Conservation (phyloP, 2,329 filamentous ascomycete genomes). For the Aureobasidium sp. region DNA sequence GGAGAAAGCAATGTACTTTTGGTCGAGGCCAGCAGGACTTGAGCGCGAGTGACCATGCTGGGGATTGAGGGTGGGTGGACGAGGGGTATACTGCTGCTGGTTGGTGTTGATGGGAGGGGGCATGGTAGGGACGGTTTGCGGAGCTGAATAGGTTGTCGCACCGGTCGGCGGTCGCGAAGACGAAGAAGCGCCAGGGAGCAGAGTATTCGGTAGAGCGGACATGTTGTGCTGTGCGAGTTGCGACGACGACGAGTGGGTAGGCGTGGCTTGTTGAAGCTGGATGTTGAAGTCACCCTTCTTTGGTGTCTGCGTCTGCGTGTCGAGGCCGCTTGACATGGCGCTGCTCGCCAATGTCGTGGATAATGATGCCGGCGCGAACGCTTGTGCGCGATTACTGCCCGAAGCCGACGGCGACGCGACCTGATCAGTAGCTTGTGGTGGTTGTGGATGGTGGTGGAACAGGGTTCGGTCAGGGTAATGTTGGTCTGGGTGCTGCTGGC, state of each 20-base stretch:
- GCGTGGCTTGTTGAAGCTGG: constrained; percentile 49
- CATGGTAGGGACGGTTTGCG: constrained; percentile 51
- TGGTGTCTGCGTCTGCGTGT: constrained; percentile 31
- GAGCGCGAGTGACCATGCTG: constrained; percentile 77
- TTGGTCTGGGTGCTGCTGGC: background rate
- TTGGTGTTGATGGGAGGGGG: constrained; percentile 44
- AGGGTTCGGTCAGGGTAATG: background rate
- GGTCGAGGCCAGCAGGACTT: constrained; percentile 62
- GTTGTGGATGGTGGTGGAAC: background rate
- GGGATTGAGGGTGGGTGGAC: constrained; percentile 57
- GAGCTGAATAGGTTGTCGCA: constrained; percentile 45
- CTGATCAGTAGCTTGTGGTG: background rate
- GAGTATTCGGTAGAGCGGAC: constrained; percentile 49
- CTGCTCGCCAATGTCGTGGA: background rate
- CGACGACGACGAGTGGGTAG: constrained; percentile 19
- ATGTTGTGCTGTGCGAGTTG: constrained; percentile 13
- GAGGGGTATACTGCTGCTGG: constrained; percentile 53
- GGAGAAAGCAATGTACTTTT: constrained; percentile 56
- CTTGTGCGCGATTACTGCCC: background rate
- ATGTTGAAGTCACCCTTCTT: constrained; percentile 47
- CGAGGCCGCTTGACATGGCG: constrained; percentile 25
- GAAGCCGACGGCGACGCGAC: background rate
- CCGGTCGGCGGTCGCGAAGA: constrained; percentile 18
- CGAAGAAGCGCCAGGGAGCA: constrained; percentile 46
- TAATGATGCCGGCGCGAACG: background rate